Evolutionary conservation across 2,329 filamentous ascomycete genomes (phyloP).

Genomic region (Penicillium sp.): DNA sequence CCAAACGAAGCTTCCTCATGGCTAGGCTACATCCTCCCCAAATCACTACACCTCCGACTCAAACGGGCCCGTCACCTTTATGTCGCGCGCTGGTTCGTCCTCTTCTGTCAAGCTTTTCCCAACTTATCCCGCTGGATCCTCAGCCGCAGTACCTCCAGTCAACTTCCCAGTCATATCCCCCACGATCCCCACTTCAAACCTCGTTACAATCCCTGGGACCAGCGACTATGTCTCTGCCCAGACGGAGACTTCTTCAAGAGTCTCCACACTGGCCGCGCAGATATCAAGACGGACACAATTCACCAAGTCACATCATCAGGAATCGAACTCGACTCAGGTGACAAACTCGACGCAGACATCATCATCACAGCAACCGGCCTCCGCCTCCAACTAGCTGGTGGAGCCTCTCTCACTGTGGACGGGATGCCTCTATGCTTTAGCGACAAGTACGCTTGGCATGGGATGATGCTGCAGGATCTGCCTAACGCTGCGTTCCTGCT

Average conservation of each 20-base stretch:
- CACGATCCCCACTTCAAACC: constrained; percentile 60
- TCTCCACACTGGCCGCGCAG: constrained; percentile 45
- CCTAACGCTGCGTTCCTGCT: constrained; percentile 35
- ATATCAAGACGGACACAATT: constrained; percentile 52
- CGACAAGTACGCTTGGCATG: constrained; percentile 33
- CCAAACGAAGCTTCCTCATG: constrained; percentile 34
- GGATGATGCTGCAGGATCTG: constrained; percentile 36
- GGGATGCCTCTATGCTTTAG: constrained; percentile 19
- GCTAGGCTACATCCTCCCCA: neutral
- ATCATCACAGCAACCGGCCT: constrained; percentile 41
- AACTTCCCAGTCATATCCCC: constrained; percentile 51
- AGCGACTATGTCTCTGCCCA: constrained; percentile 64
- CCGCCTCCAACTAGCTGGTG: constrained; percentile 31
- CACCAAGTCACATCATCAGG: constrained; percentile 42
- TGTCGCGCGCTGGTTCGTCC: constrained; percentile 36
- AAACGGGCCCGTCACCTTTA: constrained; percentile 45
- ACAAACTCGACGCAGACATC: constrained; percentile 30
- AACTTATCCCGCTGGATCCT: constrained; percentile 44
- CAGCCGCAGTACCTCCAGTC: constrained; percentile 39
- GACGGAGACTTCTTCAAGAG: constrained; percentile 54
- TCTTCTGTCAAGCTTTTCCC: constrained; percentile 52
- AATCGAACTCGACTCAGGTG: constrained; percentile 44
- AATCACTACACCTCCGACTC: constrained; percentile 2
- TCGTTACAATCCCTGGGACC: constrained; percentile 61
- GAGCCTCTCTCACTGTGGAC: constrained; percentile 28